Conservation (phyloP, 495 filamentous ascomycete genomes). For the Tuber umbilicatum region DNA sequence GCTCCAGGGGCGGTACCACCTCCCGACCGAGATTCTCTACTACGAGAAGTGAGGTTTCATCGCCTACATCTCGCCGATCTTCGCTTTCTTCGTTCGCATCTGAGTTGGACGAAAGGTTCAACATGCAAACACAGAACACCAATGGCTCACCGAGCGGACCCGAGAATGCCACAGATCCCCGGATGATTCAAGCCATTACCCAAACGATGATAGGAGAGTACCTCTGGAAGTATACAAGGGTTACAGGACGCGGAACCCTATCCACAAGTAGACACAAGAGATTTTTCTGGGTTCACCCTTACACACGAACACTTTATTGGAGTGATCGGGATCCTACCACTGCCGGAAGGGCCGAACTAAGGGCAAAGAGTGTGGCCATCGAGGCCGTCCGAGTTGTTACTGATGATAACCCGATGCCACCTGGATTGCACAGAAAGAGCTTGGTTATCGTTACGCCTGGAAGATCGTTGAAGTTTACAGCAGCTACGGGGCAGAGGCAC, state of each 20-base stretch:
- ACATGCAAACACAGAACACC: conserved; percentile 53
- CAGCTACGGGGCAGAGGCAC: conserved; percentile 83
- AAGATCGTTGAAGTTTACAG: conserved; percentile 83
- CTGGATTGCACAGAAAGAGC: conserved; percentile 88
- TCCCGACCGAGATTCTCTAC: conserved; percentile 51
- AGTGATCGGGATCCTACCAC: conserved; percentile 78
- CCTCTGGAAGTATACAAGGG: conserved; percentile 97
- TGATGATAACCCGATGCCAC: conserved; percentile 93
- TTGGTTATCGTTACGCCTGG: conserved; percentile 84
- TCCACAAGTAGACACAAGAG: conserved; percentile 82
- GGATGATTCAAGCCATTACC: conserved; percentile 98
- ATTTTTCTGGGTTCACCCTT: conserved; percentile 99
- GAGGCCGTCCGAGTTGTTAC: conserved; percentile 88
- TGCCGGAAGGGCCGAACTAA: conserved; percentile 68
- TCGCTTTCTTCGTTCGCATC: conserved; percentile 94
- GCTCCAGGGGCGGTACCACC: conserved; percentile 51
- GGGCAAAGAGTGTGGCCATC: conserved; percentile 90
- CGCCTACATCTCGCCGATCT: conserved; percentile 54
- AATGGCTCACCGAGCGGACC: conserved; percentile 6
- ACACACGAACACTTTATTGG: conserved; percentile 96
- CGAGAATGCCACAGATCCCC: conserved; percentile 69
- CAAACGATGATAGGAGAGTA: conserved; percentile 99
- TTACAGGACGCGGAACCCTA: conserved; percentile 74
- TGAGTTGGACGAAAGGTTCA: conserved; percentile 85
- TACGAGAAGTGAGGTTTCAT: conserved; percentile 53